These are phyloP conservation scores for Vaccinium myrtillus DNA, from an alignment of 148 eudicot genomes.

Conservation along the genomic window DNA sequence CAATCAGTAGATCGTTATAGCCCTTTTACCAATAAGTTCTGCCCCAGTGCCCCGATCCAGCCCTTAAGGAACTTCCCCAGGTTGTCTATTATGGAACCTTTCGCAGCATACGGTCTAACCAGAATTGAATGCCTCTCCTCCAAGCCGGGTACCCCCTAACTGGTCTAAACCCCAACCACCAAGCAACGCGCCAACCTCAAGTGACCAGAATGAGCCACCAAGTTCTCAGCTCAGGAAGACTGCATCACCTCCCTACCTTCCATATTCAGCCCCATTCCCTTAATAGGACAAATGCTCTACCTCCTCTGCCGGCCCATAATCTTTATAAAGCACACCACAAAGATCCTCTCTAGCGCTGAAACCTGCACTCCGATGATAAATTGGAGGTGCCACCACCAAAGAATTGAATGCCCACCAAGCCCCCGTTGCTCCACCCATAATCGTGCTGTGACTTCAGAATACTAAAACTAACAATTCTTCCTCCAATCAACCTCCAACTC, in stretches of 20 bases:
- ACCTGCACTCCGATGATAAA: not conserved
- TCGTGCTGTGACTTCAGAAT: not conserved
- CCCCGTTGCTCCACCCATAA: no score
- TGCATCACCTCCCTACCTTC: not conserved
- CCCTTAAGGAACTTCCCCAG: not conserved
- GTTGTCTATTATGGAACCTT: not conserved
- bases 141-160: not conserved
- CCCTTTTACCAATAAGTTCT: not conserved
- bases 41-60: not conserved
- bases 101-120: not conserved
- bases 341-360: not conserved
- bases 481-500: not conserved
- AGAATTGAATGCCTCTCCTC: not conserved
- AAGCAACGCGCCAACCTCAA: not conserved
- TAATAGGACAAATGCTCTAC: not conserved
- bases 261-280: not conserved
- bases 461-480: not conserved
- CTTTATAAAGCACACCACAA: not conserved
- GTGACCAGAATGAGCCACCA: not conserved
- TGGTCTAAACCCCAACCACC: not conserved
- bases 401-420: no score
- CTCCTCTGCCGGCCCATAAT: not conserved
- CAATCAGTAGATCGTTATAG: not conserved
- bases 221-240: not conserved
- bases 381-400: not conserved